Percentiles rank a stretch among this genome's conserved stretches.
Conservation (phyloP, 2,329 filamentous ascomycete species). For the Fusarium hainanense region DNA sequence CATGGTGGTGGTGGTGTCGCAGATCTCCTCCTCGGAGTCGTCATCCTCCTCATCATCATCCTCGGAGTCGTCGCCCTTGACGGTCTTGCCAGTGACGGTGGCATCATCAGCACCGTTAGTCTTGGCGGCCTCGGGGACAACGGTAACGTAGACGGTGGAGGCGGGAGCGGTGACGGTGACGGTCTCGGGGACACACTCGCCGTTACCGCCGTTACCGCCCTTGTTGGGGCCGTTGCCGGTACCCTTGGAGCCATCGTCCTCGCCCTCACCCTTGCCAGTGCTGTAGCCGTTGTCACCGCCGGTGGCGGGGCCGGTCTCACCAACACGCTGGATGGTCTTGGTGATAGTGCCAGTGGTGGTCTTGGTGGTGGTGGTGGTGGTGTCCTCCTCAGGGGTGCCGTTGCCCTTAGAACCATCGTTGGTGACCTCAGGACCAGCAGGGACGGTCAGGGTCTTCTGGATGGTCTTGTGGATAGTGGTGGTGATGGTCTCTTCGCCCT, state of each 20-base stretch:
- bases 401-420: slow-evolving; percentile 34
- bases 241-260: slow-evolving; percentile 27
- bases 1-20: slow-evolving; percentile 45
- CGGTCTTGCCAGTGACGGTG: slow-evolving; percentile 35
- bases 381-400: slow-evolving; percentile 44
- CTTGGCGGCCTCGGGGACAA: slow-evolving; percentile 41
- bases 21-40: slow-evolving; percentile 34
- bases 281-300: slow-evolving; percentile 37
- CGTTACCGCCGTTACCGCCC: slow-evolving; percentile 19
- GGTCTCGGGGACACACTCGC: slow-evolving; percentile 41
- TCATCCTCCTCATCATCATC: slow-evolving; percentile 37
- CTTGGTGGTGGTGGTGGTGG: slow-evolving; percentile 53
- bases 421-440: slow-evolving; percentile 33
- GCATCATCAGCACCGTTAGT: slow-evolving; percentile 36
- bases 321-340: slow-evolving; percentile 48
- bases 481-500: slow-evolving; percentile 53
- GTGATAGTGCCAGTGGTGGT: slow-evolving; percentile 53
- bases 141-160: slow-evolving; percentile 53
- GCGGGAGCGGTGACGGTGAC: slow-evolving; percentile 49
- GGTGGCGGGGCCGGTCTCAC: slow-evolving; percentile 39
- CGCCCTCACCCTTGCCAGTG: slow-evolving; percentile 18
- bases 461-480: slow-evolving; percentile 59
- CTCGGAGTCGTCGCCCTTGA: slow-evolving; percentile 21
- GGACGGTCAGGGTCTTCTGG: slow-evolving; percentile 52
- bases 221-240: slow-evolving; percentile 21